Evolutionary conservation across 805 yeast species (phyloP).

Genomic region (Zygosaccharomyces lentus): DNA sequence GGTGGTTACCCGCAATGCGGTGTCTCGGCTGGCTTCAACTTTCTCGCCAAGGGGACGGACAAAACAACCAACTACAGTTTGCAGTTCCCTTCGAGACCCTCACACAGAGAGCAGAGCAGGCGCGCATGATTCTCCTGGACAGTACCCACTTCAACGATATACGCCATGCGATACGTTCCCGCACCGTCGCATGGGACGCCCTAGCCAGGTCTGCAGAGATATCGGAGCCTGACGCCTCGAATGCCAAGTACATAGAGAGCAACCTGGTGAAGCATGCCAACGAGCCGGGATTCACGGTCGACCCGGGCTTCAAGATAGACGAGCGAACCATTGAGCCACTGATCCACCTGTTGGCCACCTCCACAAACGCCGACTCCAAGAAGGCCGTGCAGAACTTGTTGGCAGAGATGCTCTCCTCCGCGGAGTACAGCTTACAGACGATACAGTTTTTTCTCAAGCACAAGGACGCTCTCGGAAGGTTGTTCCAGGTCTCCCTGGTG

Average conservation of each 20-base stretch:
- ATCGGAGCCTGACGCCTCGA: slow-evolving; percentile 61
- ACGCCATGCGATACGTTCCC: slow-evolving; percentile 62
- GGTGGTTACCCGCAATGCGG: not conserved
- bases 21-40: not conserved
- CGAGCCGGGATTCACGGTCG: slow-evolving; percentile 44
- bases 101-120: not conserved
- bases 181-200: slow-evolving; percentile 91
- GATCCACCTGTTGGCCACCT: slow-evolving; percentile 29
- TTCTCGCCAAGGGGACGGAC: not conserved
- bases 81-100: too few relatives aligned
- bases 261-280: slow-evolving; percentile 32
- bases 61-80: not conserved
- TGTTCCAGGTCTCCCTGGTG: slow-evolving; percentile 26
- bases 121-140: slow-evolving; percentile 42
- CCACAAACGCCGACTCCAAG: slow-evolving; percentile 27
- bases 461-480: slow-evolving; percentile 19
- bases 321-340: slow-evolving; percentile 19
- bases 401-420: slow-evolving; percentile 30
- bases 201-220: slow-evolving; percentile 70
- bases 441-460: slow-evolving; percentile 22
- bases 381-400: slow-evolving; percentile 32
- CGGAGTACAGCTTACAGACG: slow-evolving; percentile 18
- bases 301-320: slow-evolving; percentile 22
- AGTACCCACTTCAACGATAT: slow-evolving; percentile 64
- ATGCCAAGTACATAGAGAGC: slow-evolving; percentile 31